Base-by-base conservation (phyloP, 805 yeast genomes). In the Schwanniomyces pseudopolymorphus region DNA sequence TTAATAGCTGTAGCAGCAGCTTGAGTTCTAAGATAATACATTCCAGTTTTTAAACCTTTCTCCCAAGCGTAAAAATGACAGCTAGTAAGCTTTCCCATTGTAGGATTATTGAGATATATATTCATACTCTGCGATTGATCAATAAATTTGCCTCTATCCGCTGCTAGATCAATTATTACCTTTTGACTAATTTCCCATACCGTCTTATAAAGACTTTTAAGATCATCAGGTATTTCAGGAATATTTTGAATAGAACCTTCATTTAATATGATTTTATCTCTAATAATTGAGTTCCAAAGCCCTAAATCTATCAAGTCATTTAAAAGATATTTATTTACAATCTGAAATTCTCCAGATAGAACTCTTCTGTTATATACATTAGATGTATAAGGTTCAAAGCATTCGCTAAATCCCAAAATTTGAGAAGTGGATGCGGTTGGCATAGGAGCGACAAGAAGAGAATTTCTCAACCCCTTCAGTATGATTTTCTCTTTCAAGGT, bases 381-480 rank as follows among this genome's bases (percentile, higher is more conserved):
- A 17, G 97, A 89, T 6, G 99, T 91, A 64, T 84, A 83, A 10
- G 99, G 98, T 67, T 92, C 99, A 66, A 92, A 92, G 69, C 97
- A 91, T 71, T 92, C 98, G 57, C 84, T 91, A 74, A 80, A 89
- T 33, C 97, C 98, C 43, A 92, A 74, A 43, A 92, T 91, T 72
- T 90, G 97, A 3, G 98, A 92, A 1, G 98, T 92, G 1, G 97
- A 89, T 1, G 98, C 98, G 14, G 98, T 92, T 38, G 98, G 98
- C 98, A 92, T 92, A 44, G 97, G 94, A 1, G 95, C 97, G 27
- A 91, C 87, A 14, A 91, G 66, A 46, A 92, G 70, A 4, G 97
- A 92, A 72, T 92, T 92, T 60, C 97, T 75, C 36, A 92, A 58
- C 40, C 98, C 98, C 58, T 81, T 67, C 51, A 69, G 65, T 43